Evolutionary conservation across 2,329 filamentous ascomycete species (phyloP).

Genomic region (Rasamsonia emersonii): DNA sequence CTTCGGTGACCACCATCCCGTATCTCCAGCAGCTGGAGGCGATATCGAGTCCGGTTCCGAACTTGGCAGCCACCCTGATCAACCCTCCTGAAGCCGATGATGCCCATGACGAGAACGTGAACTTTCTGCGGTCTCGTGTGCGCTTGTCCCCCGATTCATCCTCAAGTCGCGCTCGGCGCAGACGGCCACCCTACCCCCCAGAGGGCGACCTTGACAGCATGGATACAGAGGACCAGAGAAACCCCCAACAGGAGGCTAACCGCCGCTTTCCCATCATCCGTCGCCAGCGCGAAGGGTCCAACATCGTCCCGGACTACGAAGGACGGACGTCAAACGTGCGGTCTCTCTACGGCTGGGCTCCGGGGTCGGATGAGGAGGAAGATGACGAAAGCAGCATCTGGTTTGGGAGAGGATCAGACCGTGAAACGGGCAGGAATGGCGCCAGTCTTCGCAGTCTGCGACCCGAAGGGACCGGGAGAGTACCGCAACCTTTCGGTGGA

Average conservation of each 20-base stretch:
- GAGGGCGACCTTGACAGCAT: slow-evolving; percentile 26
- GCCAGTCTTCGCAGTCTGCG: slow-evolving; percentile 16
- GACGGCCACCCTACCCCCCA: slow-evolving; percentile 18
- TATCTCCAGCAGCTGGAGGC: slow-evolving; percentile 42
- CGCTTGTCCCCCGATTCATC: slow-evolving; percentile 20
- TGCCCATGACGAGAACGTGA: slow-evolving; percentile 42
- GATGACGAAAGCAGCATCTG: slow-evolving; percentile 22
- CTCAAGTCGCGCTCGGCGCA: slow-evolving; percentile 24
- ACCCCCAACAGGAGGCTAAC: slow-evolving; percentile 29
- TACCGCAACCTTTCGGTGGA: slow-evolving; percentile 12
- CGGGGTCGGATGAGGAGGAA: slow-evolving; percentile 33
- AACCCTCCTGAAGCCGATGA: slow-evolving; percentile 36
- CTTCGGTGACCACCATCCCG: slow-evolving; percentile 20
- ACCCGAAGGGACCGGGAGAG: slow-evolving; percentile 14
- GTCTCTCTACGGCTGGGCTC: slow-evolving; percentile 54
- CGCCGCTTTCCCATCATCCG: slow-evolving; percentile 32
- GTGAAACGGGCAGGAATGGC: slow-evolving; percentile 12
- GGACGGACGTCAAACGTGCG: slow-evolving; percentile 46
- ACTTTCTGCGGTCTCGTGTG: slow-evolving; percentile 39
- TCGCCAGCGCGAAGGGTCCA: slow-evolving; percentile 32
- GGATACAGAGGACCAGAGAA: slow-evolving; percentile 25
- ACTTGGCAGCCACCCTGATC: slow-evolving; percentile 43
- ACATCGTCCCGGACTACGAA: slow-evolving; percentile 44
- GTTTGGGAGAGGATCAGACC: slow-evolving; percentile 19
- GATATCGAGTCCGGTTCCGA: slow-evolving; percentile 42